Percentiles rank a stretch among this genome's conserved stretches.
Conservation (phyloP, 768 basidiomycete genomes). For the Leccinellum albellum region DNA sequence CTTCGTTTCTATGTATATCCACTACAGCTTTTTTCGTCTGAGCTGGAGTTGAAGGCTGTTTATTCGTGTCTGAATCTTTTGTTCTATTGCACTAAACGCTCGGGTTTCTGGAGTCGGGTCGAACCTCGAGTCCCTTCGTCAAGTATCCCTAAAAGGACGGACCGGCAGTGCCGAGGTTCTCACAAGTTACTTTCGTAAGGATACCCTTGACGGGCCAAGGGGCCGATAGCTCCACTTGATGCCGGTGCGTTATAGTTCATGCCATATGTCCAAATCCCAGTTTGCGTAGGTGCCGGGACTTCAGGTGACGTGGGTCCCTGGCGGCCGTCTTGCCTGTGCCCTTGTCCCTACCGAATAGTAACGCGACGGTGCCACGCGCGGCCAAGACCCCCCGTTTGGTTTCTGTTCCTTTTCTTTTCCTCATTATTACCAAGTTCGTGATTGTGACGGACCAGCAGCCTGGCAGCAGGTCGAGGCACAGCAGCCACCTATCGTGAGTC, state of each 20-base stretch:
- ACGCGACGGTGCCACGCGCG: neutral
- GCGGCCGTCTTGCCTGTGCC: neutral
- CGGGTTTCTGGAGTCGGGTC: neutral
- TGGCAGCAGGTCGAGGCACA: too few species aligned
- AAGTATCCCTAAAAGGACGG: too few species aligned
- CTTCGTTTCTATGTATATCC: neutral
- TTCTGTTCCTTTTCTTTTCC: neutral
- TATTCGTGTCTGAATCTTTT: neutral
- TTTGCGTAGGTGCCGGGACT: neutral
- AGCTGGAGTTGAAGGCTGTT: neutral
- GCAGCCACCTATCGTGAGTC: too few species aligned
- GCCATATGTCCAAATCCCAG: neutral
- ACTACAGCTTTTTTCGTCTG: neutral
- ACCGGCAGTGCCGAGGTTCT: neutral
- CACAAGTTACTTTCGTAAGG: neutral
- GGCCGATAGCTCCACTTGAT: neutral
- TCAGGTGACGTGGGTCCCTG: neutral
- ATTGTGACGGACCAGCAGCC: neutral
- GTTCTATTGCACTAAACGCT: neutral
- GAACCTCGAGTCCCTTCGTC: neutral
- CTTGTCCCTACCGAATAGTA: neutral
- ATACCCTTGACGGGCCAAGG: neutral
- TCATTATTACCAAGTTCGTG: neutral
- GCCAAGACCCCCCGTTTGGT: too few species aligned
- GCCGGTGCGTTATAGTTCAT: neutral